Base-by-base conservation (phyloP, 73 alveolate species). In the Durusdinium trenchii region DNA sequence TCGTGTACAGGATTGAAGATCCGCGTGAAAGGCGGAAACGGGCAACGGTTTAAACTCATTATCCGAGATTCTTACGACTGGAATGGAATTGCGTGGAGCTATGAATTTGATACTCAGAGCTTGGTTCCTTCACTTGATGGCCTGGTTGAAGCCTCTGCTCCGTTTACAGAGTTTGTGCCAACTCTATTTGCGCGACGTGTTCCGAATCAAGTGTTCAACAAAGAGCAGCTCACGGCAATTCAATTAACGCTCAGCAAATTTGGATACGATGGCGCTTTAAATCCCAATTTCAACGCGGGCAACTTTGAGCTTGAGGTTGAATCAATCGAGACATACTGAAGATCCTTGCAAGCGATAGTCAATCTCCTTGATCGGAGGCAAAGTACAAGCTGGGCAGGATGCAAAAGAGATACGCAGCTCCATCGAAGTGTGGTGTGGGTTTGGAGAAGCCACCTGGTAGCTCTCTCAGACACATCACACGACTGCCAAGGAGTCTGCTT, bases 21-120 rank as follows among this genome's bases (percentile, higher is more conserved):
- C 40, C 98, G 98, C 30, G 98, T 91, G 47, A 91, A 91, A 50
- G 98, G 98, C 30, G 98, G 98, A 36, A 89, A 30, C 43, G 98
- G 98, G 52, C 98, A 91, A 36, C 83, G 98, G 52, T 91, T 91
- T 46, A 91, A 91, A 76, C 98, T 91, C 60, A 91, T 91, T 89
- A 91, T 91, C 61, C 54, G 98, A 47, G 98, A 91, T 47, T 91
- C 98, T 6, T 91, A 91, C 89, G 98, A 91, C 76, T 84, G 94
- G 94, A 84, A 84, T n/a, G 85, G 98, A 35, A 91, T 91, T 69
- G 98, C 98, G 4, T 91, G 98, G 98, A 91, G 98, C 98, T 91
- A 91, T 35, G 98, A 91, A 57, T 91, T 91, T 40, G 98, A 91
- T n/a, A 91, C 98, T 23, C 87, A 69, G 60, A 69, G 89, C n/a